phyloP scores from a whole-genome alignment of 2,329 filamentous ascomycete species.

The Triangularia setosa region DNA sequence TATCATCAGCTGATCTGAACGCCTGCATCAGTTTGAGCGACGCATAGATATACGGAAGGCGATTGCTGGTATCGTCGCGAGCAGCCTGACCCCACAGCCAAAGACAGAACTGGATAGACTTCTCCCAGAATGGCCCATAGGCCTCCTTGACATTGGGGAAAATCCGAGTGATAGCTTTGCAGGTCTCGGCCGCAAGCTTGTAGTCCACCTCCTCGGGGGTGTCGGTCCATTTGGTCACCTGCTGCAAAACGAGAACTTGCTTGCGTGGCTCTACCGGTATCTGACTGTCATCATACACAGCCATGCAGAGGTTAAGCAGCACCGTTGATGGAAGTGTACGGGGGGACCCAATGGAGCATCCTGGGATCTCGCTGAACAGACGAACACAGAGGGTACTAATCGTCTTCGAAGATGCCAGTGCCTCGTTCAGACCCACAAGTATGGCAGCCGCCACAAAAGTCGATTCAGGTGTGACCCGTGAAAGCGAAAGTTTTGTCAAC shows the following conservation, averaged over 20 bases:
- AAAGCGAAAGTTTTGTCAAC: constrained; percentile 41
- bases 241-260: constrained; percentile 76
- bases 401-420: constrained; percentile 44
- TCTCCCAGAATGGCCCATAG: constrained; percentile 85
- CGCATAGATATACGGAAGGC: constrained; percentile 62
- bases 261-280: constrained; percentile 62
- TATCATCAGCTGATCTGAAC: constrained; percentile 62
- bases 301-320: constrained; percentile 50
- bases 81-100: constrained; percentile 52
- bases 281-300: constrained; percentile 48
- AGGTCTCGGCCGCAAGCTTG: constrained; percentile 47
- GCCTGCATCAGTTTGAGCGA: constrained; percentile 67
- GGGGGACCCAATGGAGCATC: constrained; percentile 39
- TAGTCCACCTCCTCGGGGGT: constrained; percentile 41
- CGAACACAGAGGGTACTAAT: constrained; percentile 55
- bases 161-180: constrained; percentile 56
- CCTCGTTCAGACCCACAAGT: constrained; percentile 49
- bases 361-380: constrained; percentile 58
- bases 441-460: constrained; percentile 48
- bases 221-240: constrained; percentile 69
- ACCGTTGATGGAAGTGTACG: constrained; percentile 48
- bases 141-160: constrained; percentile 74
- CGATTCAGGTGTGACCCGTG: constrained; percentile 46
- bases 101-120: constrained; percentile 55
- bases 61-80: constrained; percentile 41